Conservation (phyloP, 1,139 yeast genomes). For the Lodderomyces theae region DNA sequence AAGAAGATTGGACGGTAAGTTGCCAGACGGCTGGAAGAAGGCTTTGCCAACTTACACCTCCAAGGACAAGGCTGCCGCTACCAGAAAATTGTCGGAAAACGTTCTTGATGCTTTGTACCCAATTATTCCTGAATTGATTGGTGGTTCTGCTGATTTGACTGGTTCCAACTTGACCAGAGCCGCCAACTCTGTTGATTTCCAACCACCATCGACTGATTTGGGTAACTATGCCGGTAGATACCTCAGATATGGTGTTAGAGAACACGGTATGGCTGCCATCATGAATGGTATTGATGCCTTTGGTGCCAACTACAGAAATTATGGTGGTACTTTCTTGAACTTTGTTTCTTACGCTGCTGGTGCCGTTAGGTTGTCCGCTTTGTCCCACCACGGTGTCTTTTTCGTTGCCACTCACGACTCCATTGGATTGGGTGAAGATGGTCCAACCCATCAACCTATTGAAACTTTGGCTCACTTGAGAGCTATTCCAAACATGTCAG, state of each 20-base stretch:
- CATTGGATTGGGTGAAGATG: constrained; percentile 98
- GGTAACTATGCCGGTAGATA: constrained; percentile 94
- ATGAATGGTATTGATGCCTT: constrained; percentile 97
- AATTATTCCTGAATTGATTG: constrained; percentile 82
- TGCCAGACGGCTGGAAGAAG: constrained; percentile 84
- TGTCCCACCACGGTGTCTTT: constrained; percentile 89
- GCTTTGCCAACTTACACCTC: constrained; percentile 78
- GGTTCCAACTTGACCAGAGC: constrained; percentile 97
- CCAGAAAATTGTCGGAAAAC: constrained; percentile 92
- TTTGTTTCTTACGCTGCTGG: constrained; percentile 98
- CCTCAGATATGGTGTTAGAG: constrained; percentile 98
- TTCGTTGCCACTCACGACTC: constrained; percentile 99
- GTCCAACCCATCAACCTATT: constrained; percentile 99
- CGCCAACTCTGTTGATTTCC: constrained; percentile 85
- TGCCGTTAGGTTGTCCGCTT: constrained; percentile 92
- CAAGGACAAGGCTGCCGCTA: constrained; percentile 79
- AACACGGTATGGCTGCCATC: constrained; percentile 99
- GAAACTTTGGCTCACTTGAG: constrained; percentile 98
- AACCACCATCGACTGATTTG: constrained; percentile 75
- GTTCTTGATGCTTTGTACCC: constrained; percentile 65
- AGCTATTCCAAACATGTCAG: constrained; percentile 91
- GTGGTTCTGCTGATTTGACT: constrained; percentile 98
- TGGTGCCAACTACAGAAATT: constrained; percentile 90
- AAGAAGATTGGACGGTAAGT: constrained; percentile 78
- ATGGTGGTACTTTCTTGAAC: constrained; percentile 98